phyloP scores from a whole-genome alignment of 495 filamentous ascomycete genomes.

The Xylaria castorea region DNA sequence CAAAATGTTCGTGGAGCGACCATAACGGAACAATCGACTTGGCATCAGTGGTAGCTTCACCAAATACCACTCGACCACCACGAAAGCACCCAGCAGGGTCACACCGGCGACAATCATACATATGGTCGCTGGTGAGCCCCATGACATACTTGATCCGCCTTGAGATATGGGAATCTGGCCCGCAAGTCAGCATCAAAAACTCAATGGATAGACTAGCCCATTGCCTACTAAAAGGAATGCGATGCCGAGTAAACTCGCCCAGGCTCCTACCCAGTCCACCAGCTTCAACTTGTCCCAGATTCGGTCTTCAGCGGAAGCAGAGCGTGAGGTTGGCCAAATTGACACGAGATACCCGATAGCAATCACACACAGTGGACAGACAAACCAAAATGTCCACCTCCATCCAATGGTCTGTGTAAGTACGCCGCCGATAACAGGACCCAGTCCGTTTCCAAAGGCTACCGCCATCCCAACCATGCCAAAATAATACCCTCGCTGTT shows the following conservation, averaged over 20 bases:
- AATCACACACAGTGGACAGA: slow-evolving; percentile 8
- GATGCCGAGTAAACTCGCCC: slow-evolving; percentile 4
- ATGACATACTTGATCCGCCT: background rate
- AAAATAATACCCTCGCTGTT: slow-evolving; percentile 41
- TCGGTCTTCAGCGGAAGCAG: background rate
- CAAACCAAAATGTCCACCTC: slow-evolving; percentile 70
- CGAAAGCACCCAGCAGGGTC: background rate
- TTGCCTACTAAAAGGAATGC: background rate
- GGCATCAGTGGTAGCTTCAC: slow-evolving; percentile 4
- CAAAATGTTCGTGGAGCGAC: background rate
- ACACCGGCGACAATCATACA: background rate
- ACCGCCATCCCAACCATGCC: slow-evolving; percentile 40
- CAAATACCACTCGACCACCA: background rate
- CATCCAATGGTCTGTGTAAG: background rate
- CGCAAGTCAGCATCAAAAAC: background rate
- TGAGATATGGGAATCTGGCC: background rate
- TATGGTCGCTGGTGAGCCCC: background rate
- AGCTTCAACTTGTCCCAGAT: slow-evolving; percentile 9
- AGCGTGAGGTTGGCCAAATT: slow-evolving; percentile 6
- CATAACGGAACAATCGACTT: background rate
- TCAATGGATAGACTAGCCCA: background rate
- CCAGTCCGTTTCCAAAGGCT: slow-evolving; percentile 44
- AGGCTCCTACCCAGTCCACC: slow-evolving; percentile 12
- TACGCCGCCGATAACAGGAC: background rate
- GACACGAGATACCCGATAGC: slow-evolving; percentile 2